phyloP scores from a whole-genome alignment of 257 asterid genomes.

The Haberlea rhodopensis region DNA sequence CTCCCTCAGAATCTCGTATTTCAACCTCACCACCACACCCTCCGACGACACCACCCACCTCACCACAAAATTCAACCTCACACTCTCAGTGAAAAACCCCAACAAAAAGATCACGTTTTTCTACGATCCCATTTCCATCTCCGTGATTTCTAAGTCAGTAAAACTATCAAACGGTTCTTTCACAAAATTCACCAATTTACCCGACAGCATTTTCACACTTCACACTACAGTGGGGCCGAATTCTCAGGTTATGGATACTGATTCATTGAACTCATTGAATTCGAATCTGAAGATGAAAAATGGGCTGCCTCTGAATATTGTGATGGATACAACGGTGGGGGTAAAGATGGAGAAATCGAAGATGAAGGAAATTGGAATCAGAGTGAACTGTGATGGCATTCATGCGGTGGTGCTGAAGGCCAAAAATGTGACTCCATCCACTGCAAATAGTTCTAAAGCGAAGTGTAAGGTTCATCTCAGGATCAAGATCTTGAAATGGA shows the following conservation, averaged over 20 bases:
- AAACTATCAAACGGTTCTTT: constrained; percentile 48
- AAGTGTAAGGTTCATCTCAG: too few species aligned
- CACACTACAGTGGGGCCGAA: constrained; percentile 42
- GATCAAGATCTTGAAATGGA: too few species aligned
- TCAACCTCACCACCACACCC: constrained; percentile 70
- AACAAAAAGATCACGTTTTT: constrained; percentile 50
- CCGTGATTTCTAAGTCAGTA: constrained; percentile 35
- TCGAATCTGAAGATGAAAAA: constrained; percentile 60
- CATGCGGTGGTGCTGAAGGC: constrained; percentile 65
- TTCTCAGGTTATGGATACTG: constrained; percentile 49
- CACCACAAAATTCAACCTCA: constrained; percentile 55
- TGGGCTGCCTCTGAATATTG: constrained; percentile 57
- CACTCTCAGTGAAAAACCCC: constrained; percentile 57
- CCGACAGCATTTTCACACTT: constrained; percentile 38
- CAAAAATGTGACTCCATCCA: constrained; percentile 38
- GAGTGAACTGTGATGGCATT: constrained; percentile 66
- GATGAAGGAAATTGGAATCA: constrained; percentile 66
- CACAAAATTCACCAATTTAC: constrained; percentile 43
- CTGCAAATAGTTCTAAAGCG: constrained; percentile 32
- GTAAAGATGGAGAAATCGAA: constrained; percentile 65
- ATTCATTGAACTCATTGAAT: constrained; percentile 38
- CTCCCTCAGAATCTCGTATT: constrained; percentile 53
- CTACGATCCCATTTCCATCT: constrained; percentile 52
- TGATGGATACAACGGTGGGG: constrained; percentile 61
- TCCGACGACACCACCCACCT: constrained; percentile 67